Base-by-base conservation (phyloP, 106 monocot species). In the Apostasia ramifera region DNA sequence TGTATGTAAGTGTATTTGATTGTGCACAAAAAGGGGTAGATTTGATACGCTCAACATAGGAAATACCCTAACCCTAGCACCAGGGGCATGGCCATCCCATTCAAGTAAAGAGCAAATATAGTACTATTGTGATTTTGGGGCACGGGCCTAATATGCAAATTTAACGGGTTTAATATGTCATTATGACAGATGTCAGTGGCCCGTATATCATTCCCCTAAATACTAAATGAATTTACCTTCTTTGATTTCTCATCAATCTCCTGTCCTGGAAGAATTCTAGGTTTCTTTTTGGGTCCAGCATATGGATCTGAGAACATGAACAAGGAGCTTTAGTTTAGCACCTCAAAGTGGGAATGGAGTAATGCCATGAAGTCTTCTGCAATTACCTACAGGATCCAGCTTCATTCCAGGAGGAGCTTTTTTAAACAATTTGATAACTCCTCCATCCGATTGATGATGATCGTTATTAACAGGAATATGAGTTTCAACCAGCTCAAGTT, bases 231-330 rank as follows among this genome's bases (percentile, higher is more conserved):
- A 26, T 1, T 49, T 26, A 89, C 92, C 87, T 81, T 75, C 76
- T 92, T 97, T 66, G 97, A 92, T 76, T 97, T 97, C 64, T 97
- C 97, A 66, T 92, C 58, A 57, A 83, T 73, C 66, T 97, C 85
- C 45, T 81, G 82, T 74, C 84, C 77, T 47, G 97, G 97, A 73
- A 87, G 6, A 68, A 97, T 87, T 72, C 75, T 82, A 8, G 89
- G 97, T 63, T 76, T 87, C 79, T 85, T 86, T 11, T 69, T 71
- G 61, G 79, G 86, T 73, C 52, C 57, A 12, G 59, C 47, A 61
- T 72, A 39, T 54, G 60, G 48, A 81, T 85, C 92, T 97, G 81
- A 68, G 40, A 77, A 73, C 15, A 81, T 60, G 44, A 26, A 71
- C 59, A 26, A 69, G 40, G 5, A 57, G 41, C 60, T 82, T 77